Evolutionary conservation across 352 stramenopile genomes (phyloP).

Genomic region (Globisporangium recalcitrans): DNA sequence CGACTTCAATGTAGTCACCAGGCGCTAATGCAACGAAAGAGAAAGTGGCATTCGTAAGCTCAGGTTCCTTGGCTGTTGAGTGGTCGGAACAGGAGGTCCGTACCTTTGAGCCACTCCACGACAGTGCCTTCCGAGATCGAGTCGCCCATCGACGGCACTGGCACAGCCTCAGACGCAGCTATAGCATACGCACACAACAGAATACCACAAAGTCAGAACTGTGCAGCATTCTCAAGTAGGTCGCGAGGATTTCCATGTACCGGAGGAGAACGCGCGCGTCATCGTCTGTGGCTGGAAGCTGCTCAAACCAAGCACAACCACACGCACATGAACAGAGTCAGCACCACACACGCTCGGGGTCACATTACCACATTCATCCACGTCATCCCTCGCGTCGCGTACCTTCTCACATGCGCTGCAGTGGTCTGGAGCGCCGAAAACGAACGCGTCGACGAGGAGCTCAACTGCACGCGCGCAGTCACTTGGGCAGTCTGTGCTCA

Average conservation of each 20-base stretch:
- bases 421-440: slow-evolving; percentile 29
- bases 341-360: neutral
- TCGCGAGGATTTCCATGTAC: slow-evolving; percentile 17
- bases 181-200: neutral
- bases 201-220: neutral
- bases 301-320: neutral
- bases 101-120: slow-evolving; percentile 93
- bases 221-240: neutral
- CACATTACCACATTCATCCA: neutral
- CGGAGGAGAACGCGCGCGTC: slow-evolving; percentile 41
- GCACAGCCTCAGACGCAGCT: slow-evolving; percentile 48
- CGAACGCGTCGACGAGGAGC: slow-evolving; percentile 11
- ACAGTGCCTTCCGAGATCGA: slow-evolving; percentile 98
- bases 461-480: slow-evolving; percentile 12
- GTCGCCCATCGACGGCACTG: slow-evolving; percentile 90
- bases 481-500: slow-evolving; percentile 11
- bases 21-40: slow-evolving; percentile 33
- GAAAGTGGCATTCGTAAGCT: neutral
- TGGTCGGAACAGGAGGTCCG: neutral
- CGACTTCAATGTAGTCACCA: slow-evolving; percentile 91
- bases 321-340: neutral
- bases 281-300: slow-evolving; percentile 27
- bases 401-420: slow-evolving; percentile 17
- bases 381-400: neutral
- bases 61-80: neutral